Base-by-base conservation (phyloP, 78 protist species). In the Parvularia atlantis region DNA sequence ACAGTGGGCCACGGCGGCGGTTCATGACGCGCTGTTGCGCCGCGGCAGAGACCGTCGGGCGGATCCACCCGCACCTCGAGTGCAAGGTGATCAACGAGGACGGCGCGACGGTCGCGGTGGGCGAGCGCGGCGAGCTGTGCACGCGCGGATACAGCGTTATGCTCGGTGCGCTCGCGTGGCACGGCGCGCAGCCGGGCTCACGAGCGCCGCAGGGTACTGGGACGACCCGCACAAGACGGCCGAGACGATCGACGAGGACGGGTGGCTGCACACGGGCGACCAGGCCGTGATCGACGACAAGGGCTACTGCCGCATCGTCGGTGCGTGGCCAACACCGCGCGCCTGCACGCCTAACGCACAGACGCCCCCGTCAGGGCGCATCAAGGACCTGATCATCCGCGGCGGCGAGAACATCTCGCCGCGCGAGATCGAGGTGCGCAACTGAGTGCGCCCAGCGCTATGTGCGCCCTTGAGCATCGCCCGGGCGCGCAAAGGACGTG, bases 331-430 rank as follows among this genome's bases (percentile, higher is more conserved):
- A n/a, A n/a, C n/a, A 14, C 11, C 35, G 64, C n/a, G n/a, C n/a
- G n/a, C n/a, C n/a, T n/a, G n/a, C n/a, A n/a, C n/a, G n/a, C n/a
- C n/a, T n/a, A n/a, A n/a, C n/a, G n/a, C n/a, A n/a, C n/a, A n/a
- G n/a, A n/a, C n/a, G n/a, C n/a, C n/a, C n/a, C n/a, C n/a, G n/a
- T n/a, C n/a, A n/a, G n/a, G 85, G 7, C 76, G 85, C 30, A 37
- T 37, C 53, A 82, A 77, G 66, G 83, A 82, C 64, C 43, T 82
- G 73, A 72, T 82, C 62, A 77, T 77, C 50, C 28, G 87, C 30
- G 87, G 87, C 30, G 87, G 87, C 0, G 83, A 82, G 76, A 82
- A 82, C 56, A 82, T 82, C 9, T 70, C 9, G 41, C 87, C 87
- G 19, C 30, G 33, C 13, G 82, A 77, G 48, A 35, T 82, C 5